phyloP scores from a whole-genome alignment of 768 basidiomycete genomes.

The Myochromella boudieri region DNA sequence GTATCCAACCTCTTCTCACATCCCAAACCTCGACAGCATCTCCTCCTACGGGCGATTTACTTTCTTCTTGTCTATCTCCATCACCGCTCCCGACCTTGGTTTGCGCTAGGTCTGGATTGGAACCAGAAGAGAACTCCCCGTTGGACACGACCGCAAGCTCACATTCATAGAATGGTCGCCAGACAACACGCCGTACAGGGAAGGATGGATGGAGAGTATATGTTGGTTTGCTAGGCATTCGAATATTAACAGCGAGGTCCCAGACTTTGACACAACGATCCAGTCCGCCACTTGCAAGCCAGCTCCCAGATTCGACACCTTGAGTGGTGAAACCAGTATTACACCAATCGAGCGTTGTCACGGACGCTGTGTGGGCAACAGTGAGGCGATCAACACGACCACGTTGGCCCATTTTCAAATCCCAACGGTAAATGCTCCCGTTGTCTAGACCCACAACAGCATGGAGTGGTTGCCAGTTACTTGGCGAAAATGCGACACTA shows the following conservation, averaged over 20 bases:
- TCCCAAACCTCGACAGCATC: conserved; percentile 87
- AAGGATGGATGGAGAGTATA: conserved; percentile 77
- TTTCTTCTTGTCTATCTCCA: conserved; percentile 6
- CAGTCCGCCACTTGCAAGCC: conserved; percentile 79
- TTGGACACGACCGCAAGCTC: conserved; percentile 77
- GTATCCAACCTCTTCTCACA: conserved; percentile 74
- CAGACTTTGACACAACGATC: conserved; percentile 85
- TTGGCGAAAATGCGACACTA: conserved; percentile 69
- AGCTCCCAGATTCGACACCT: conserved; percentile 38
- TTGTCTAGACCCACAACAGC: conserved; percentile 70
- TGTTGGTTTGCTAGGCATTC: conserved; percentile 60
- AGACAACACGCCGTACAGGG: conserved; percentile 70
- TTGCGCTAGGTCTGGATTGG: conserved; percentile 18
- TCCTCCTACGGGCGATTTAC: conserved; percentile 28
- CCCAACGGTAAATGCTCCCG: conserved; percentile 75
- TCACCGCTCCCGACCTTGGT: conserved; percentile 21
- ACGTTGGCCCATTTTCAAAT: conserved; percentile 74
- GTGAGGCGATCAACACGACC: conserved; percentile 71
- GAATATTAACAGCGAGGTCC: conserved; percentile 56
- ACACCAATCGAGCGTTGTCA: conserved; percentile 77
- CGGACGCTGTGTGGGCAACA: conserved; percentile 71
- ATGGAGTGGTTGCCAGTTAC: conserved; percentile 62
- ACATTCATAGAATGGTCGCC: conserved; percentile 77
- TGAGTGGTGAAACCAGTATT: conserved; percentile 24
- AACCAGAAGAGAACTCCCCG: conserved; percentile 41